Conservation (phyloP, 176 grass and related monocot species). For the Rhipidocladum racemiflorum region DNA sequence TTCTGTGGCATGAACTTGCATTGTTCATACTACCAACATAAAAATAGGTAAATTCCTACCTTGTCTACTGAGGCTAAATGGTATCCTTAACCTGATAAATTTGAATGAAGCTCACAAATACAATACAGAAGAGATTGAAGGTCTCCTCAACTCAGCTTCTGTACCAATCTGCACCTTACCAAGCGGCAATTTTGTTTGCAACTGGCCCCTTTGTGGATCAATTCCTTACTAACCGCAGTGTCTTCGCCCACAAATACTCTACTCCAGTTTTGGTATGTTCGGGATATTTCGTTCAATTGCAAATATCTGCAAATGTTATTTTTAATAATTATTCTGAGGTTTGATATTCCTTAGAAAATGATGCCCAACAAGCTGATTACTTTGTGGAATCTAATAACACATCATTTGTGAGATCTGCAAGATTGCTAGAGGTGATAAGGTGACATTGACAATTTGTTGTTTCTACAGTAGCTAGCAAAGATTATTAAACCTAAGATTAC, state of each 20-base stretch:
- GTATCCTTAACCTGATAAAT: conserved; percentile 61
- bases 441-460: not conserved
- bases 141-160: conserved; percentile 90
- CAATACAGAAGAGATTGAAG: conserved; percentile 98
- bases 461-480: not conserved
- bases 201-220: conserved; percentile 95
- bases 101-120: conserved; percentile 84
- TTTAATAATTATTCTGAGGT: not conserved
- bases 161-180: conserved; percentile 93
- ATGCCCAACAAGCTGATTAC: conserved; percentile 16
- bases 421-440: not conserved
- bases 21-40: not conserved
- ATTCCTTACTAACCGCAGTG: conserved; percentile 72
- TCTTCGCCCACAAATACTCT: conserved; percentile 82
- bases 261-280: conserved; percentile 73
- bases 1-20: conserved; percentile 31
- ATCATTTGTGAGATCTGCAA: conserved; percentile 11
- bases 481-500: not conserved
- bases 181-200: conserved; percentile 80
- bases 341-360: not conserved
- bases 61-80: not conserved
- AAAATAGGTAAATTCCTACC: not conserved
- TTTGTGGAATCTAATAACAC: conserved; percentile 20
- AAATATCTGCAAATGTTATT: conserved; percentile 21
- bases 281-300: conserved; percentile 17